Evolutionary conservation across 169 alveolate genomes (phyloP), one percentile per base, ranked within the genome.

Genomic region (Eimeria maxima): DNA sequence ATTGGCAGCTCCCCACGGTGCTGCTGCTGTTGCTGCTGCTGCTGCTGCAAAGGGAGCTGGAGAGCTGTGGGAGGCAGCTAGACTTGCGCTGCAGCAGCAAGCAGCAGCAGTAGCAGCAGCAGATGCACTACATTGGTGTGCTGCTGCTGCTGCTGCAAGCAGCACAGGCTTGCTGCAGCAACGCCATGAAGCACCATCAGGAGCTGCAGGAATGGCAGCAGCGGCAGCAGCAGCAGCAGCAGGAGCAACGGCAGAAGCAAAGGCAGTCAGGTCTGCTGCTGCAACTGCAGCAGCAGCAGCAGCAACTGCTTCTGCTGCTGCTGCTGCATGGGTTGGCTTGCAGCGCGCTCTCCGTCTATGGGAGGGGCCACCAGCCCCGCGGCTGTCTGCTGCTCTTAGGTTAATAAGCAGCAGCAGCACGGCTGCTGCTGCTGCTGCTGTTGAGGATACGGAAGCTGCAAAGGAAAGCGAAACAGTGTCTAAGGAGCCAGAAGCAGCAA

Each of bases 1-100:
- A n/a, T 22, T 38, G 29, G 91, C 69, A 14, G 69, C 76, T 16
- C 27, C 69, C 5, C 7, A 18, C 0, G 69, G 27, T 16, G 69
- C 69, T 16, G n/a, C 69, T 27, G 53, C 91, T 47, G 74, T 50
- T 83, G 73, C 73, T 83, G 47, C 29, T 83, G 73, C 91, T 83
- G 73, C 74, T 83, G 91, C 73, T 83, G 10, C 91, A 53, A 20
- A 65, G 38, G 91, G 45, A 13, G 50, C 73, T 13, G 71, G 8
- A 11, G 53, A 24, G 69, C 91, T 83, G 91, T 83, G 91, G 91
- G 53, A 10, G 27, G 50, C 91, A 53, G 91, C 91, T 53, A 1
- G 38, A 55, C 74, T 53, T 83, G 91, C 91, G 55, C 29, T 83
- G 91, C 91, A 47, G 91, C 91, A 83, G 91, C 91, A 83, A 55